Evolutionary conservation across 2,329 filamentous ascomycete species (phyloP).

Genomic region (Botrytis fragariae): DNA sequence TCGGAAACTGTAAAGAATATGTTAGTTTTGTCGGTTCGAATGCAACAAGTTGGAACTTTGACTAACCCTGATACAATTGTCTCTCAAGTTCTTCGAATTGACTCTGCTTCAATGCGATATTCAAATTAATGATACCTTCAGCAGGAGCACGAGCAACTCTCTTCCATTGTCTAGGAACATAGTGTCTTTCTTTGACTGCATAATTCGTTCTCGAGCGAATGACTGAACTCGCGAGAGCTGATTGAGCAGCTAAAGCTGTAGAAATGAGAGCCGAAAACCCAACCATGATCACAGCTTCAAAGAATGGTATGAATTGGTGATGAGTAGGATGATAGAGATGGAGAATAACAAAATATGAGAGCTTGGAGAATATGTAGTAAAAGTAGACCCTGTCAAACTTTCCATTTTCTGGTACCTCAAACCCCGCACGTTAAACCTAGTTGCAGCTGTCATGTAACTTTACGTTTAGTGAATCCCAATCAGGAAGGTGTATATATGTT

Average conservation of each 20-base stretch:
- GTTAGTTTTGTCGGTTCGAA: background rate
- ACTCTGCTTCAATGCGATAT: constrained; percentile 58
- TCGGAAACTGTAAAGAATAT: constrained; percentile 44
- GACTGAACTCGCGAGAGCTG: constrained; percentile 11
- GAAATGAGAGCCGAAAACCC: constrained; percentile 17
- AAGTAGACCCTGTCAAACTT: background rate
- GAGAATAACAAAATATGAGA: background rate
- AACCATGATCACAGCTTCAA: constrained; percentile 16
- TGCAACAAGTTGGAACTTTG: background rate
- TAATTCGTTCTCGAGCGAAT: constrained; percentile 39
- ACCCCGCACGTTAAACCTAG: background rate
- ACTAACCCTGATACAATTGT: constrained; percentile 51
- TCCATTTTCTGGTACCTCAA: background rate
- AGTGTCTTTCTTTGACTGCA: constrained; percentile 54
- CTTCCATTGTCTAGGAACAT: constrained; percentile 51
- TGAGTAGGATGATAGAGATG: background rate
- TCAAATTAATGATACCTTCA: constrained; percentile 50
- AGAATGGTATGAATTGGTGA: background rate
- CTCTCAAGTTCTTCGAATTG: constrained; percentile 54
- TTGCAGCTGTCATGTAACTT: constrained; percentile 6
- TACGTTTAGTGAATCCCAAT: background rate
- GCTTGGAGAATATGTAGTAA: background rate
- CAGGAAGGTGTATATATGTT: constrained; percentile 11
- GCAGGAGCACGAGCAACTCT: constrained; percentile 47
- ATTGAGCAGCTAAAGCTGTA: constrained; percentile 21